These are phyloP conservation scores for Globisporangium paddicum DNA, from an alignment of 352 stramenopile genomes.

Conservation along the genomic window DNA sequence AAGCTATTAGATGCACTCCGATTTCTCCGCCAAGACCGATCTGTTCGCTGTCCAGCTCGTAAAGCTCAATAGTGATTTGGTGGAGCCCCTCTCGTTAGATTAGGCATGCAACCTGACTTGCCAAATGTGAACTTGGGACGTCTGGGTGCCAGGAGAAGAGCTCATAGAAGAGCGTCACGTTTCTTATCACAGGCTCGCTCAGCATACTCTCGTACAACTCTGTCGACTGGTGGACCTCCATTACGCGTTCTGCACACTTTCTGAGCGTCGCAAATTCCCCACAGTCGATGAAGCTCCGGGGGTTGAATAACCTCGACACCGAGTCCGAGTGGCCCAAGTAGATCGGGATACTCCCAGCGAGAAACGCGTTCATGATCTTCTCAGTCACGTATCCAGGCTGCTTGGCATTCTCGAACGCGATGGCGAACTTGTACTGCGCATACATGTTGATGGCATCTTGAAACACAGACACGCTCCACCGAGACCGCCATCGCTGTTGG, in stretches of 20 bases:
- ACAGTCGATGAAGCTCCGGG: slow-evolving; percentile 50
- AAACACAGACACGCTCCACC: too few relatives aligned
- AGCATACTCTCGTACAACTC: slow-evolving; percentile 34
- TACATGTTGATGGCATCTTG: slow-evolving; percentile 20
- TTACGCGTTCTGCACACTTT: slow-evolving; percentile 29
- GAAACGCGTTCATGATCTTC: slow-evolving; percentile 60
- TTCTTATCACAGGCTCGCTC: slow-evolving; percentile 23
- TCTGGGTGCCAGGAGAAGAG: slow-evolving; percentile 5
- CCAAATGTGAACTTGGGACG: not conserved
- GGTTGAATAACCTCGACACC: slow-evolving; percentile 38
- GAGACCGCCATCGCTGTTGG: too few relatives aligned
- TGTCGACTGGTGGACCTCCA: slow-evolving; percentile 28
- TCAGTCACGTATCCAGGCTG: slow-evolving; percentile 52
- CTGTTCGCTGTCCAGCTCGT: too few relatives aligned
- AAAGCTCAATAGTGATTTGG: too few relatives aligned
- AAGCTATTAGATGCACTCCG: too few relatives aligned
- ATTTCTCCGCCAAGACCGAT: too few relatives aligned
- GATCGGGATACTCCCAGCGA: slow-evolving; percentile 51
- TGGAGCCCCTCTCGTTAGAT: too few relatives aligned
- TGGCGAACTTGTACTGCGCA: slow-evolving; percentile 47
- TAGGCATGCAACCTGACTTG: not conserved
- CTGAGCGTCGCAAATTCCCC: slow-evolving; percentile 28
- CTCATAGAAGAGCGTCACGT: slow-evolving; percentile 23
- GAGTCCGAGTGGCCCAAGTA: slow-evolving; percentile 46
- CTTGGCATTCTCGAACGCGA: slow-evolving; percentile 60